phyloP scores from a whole-genome alignment of 1,284 basidiomycete species.

The Cutaneotrichosporon sp. region DNA sequence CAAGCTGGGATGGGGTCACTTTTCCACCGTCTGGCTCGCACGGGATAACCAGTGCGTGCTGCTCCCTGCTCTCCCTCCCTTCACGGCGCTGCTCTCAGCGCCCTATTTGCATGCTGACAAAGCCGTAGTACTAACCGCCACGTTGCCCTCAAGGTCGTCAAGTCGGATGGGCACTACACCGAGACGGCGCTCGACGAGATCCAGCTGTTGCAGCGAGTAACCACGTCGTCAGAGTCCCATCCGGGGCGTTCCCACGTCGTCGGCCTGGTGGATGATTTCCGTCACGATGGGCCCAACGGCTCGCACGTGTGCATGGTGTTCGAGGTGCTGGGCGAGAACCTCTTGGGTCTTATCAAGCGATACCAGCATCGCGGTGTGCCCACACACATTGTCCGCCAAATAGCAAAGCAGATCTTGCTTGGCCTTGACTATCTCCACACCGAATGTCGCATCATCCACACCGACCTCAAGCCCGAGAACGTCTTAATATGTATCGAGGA shows the following conservation, averaged over 20 bases:
- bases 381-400: conserved; percentile 88
- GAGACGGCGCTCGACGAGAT: conserved; percentile 99
- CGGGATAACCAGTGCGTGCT: conserved; percentile 70
- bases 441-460: conserved; percentile 92
- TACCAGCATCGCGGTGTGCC: conserved; percentile 82
- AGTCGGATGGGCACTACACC: conserved; percentile 93
- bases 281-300: conserved; percentile 93
- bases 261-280: conserved; percentile 93
- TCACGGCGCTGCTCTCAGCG: background rate
- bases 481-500: conserved; percentile 96
- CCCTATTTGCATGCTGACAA: conserved; percentile 1
- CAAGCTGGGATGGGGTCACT: conserved; percentile 97
- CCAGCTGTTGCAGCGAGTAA: conserved; percentile 91
- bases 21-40: conserved; percentile 89
- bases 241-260: conserved; percentile 65
- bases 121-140: conserved; percentile 77
- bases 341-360: conserved; percentile 95
- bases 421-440: conserved; percentile 97
- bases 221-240: conserved; percentile 68
- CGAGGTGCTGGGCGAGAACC: conserved; percentile 95
- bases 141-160: conserved; percentile 98
- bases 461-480: conserved; percentile 97
- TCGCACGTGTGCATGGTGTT: conserved; percentile 99
- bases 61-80: background rate
- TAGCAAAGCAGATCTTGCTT: conserved; percentile 91